Conservation (phyloP, 768 basidiomycete species). For the Mycena haematopus region DNA sequence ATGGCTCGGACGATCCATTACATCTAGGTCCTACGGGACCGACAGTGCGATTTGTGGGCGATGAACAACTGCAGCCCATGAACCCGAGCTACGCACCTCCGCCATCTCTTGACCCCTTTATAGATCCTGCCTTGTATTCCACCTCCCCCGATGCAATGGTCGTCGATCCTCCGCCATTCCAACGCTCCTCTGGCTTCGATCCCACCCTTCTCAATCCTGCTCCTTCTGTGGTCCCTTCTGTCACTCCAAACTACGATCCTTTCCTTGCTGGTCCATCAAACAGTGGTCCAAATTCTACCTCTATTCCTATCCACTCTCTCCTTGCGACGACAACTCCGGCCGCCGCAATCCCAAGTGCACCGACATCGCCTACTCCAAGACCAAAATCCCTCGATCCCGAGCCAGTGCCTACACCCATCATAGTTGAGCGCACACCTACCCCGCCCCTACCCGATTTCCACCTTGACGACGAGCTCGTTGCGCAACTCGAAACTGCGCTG, state of each 20-base stretch:
- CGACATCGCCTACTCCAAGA: conserved; percentile 35
- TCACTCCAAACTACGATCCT: conserved; percentile 18
- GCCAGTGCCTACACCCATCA: conserved; percentile 45
- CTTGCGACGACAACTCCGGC: conserved; percentile 11
- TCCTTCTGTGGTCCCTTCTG: conserved; percentile 35
- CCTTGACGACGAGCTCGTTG: conserved; percentile 58
- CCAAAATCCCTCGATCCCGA: conserved; percentile 32
- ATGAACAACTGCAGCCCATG: conserved; percentile 18
- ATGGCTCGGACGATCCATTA: conserved; percentile 54
- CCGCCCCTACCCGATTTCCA: conserved; percentile 85
- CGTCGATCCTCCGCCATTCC: conserved; percentile 41
- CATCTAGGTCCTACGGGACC: conserved; percentile 43
- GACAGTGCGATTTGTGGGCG: conserved; percentile 58
- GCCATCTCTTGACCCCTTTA: conserved; percentile 1
- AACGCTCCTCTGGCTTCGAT: conserved; percentile 53
- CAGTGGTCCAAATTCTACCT: conserved; percentile 4
- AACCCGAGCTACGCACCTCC: conserved; percentile 30
- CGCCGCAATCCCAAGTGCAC: conserved; percentile 11
- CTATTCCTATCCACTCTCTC: conserved; percentile 18
- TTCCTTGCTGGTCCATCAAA: conserved; percentile 32
- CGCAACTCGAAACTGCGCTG: conserved; percentile 56
- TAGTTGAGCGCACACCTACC: conserved; percentile 66
- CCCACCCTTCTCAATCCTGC: conserved; percentile 60
- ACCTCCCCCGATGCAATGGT: conserved; percentile 42
- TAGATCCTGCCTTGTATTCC: conserved; percentile 22